Evolutionary conservation across 108 stramenopile genomes (phyloP).

Genomic region (Tribonema minus): DNA sequence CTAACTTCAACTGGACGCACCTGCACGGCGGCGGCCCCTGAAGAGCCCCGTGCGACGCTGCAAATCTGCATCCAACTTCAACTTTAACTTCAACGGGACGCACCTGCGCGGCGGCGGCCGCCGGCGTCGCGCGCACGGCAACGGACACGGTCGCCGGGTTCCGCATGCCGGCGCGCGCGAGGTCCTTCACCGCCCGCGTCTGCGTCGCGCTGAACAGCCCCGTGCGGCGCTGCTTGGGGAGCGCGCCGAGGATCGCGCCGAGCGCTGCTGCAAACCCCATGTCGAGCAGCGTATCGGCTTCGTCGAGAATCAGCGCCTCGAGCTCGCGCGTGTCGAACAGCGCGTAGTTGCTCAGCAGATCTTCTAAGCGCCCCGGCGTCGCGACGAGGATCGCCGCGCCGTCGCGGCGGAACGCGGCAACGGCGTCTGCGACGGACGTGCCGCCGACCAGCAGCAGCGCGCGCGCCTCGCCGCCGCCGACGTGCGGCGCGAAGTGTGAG

Average conservation of each 20-base stretch:
- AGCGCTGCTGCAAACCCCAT: slow-evolving; percentile 85
- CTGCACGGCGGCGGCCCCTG: too few relatives aligned
- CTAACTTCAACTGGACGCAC: too few relatives aligned
- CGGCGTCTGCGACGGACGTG: slow-evolving; percentile 68
- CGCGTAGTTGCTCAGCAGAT: slow-evolving; percentile 73
- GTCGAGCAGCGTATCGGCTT: slow-evolving; percentile 88
- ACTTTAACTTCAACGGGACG: too few relatives aligned
- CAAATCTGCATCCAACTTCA: too few relatives aligned
- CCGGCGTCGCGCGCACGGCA: slow-evolving; percentile 48
- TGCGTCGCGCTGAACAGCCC: slow-evolving; percentile 94
- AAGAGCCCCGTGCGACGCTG: too few relatives aligned
- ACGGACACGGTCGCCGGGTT: slow-evolving; percentile 93
- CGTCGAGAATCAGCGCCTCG: slow-evolving; percentile 87
- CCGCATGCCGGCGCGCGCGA: slow-evolving; percentile 85
- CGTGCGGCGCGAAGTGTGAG: slow-evolving; percentile 7
- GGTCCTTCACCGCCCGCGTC: slow-evolving; percentile 58
- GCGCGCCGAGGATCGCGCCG: slow-evolving; percentile 66
- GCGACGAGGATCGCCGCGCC: slow-evolving; percentile 82
- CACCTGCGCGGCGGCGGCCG: too few relatives aligned
- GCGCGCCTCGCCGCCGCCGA: not conserved
- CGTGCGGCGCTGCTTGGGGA: slow-evolving; percentile 92
- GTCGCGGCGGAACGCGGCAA: slow-evolving; percentile 63
- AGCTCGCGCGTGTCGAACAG: slow-evolving; percentile 57
- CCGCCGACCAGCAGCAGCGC: slow-evolving; percentile 55
- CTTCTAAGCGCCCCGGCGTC: slow-evolving; percentile 91